These are phyloP conservation scores for Pythium rhizo-oryzae DNA, from an alignment of 352 stramenopile species.

Conservation along the genomic window DNA sequence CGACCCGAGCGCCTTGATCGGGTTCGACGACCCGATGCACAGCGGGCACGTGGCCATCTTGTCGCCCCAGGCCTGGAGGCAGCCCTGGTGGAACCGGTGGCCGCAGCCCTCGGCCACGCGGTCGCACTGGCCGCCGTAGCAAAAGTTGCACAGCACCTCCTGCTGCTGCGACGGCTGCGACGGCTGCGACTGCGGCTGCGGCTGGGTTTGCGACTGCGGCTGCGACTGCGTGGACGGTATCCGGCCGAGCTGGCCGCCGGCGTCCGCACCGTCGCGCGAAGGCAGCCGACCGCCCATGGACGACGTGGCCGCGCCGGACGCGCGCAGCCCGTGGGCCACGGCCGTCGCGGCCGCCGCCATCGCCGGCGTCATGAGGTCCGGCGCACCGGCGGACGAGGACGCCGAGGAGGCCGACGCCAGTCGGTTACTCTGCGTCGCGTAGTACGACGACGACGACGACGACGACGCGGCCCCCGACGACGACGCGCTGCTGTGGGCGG, in stretches of 20 bases:
- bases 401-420: slow-evolving; percentile 4
- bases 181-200: slow-evolving; percentile 23
- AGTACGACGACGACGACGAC: slow-evolving; percentile 23
- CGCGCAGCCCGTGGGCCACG: slow-evolving; percentile 7
- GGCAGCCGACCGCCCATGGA: slow-evolving; percentile 6
- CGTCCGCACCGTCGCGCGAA: slow-evolving; percentile 4
- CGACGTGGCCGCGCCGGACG: neutral
- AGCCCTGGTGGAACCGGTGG: slow-evolving; percentile 70
- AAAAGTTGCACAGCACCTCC: slow-evolving; percentile 29
- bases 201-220: slow-evolving; percentile 9
- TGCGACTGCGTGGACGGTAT: slow-evolving; percentile 19
- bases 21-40: slow-evolving; percentile 20
- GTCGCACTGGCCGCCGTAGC: slow-evolving; percentile 35
- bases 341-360: slow-evolving; percentile 12
- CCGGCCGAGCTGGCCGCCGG: neutral
- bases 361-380: slow-evolving; percentile 25
- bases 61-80: slow-evolving; percentile 69
- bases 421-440: slow-evolving; percentile 14
- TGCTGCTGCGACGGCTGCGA: slow-evolving; percentile 28
- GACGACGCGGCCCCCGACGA: too few relatives aligned
- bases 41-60: slow-evolving; percentile 37
- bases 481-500: slow-evolving; percentile 2
- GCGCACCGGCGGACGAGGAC: neutral
- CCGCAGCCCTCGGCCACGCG: slow-evolving; percentile 57
- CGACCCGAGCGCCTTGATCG: slow-evolving; percentile 27